Evolutionary conservation across 2,329 filamentous ascomycete genomes (phyloP).

Genomic region (Epicoccum sorghinum): DNA sequence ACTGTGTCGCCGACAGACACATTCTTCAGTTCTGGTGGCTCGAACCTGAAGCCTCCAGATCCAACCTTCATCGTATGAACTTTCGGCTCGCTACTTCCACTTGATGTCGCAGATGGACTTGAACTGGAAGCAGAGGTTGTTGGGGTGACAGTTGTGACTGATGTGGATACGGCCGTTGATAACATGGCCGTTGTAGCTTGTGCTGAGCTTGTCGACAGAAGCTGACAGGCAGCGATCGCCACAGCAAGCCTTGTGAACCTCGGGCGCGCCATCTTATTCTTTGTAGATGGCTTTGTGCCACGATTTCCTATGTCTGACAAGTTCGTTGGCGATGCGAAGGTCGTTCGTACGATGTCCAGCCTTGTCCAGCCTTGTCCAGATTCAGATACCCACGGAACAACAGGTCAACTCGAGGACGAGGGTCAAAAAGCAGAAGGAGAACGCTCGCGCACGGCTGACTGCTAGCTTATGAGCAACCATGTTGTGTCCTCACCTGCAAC

Average conservation of each 20-base stretch:
- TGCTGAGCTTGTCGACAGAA: constrained; percentile 11
- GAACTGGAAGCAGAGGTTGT: background rate
- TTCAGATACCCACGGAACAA: background rate
- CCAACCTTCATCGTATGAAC: constrained; percentile 48
- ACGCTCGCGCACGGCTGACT: constrained; percentile 11
- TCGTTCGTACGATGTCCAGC: too few species aligned
- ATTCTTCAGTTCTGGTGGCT: constrained; percentile 44
- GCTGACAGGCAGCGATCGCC: constrained; percentile 16
- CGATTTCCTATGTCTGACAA: background rate
- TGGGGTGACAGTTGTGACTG: background rate
- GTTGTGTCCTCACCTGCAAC: constrained; percentile 5
- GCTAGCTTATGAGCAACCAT: constrained; percentile 9
- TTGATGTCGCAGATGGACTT: constrained; percentile 16
- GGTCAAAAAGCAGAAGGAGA: background rate
- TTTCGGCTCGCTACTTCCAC: constrained; percentile 25
- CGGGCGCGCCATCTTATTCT: constrained; percentile 15
- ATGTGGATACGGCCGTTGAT: background rate
- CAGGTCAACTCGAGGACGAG: background rate
- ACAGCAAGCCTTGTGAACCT: constrained; percentile 20
- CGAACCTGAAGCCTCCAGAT: constrained; percentile 42
- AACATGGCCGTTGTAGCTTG: background rate
- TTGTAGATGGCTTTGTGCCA: background rate
- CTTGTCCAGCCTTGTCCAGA: too few species aligned
- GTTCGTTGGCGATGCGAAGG: too few species aligned
- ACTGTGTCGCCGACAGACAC: constrained; percentile 49